Evolutionary conservation across 345 rosid species (phyloP).

Genomic region (Eucalyptus regnans): DNA sequence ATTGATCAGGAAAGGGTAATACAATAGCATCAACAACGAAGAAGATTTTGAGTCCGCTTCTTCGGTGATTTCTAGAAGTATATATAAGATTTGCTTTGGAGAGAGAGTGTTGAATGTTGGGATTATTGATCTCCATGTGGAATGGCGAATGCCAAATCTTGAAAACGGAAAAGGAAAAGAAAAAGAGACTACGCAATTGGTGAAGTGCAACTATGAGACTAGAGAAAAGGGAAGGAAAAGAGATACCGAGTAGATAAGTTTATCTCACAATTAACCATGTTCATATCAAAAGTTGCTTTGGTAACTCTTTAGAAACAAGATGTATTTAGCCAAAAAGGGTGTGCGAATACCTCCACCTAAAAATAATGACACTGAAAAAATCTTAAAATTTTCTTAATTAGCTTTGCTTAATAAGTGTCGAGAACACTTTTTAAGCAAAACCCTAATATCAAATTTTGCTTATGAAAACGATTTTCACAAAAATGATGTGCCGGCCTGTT

Average conservation of each 20-base stretch:
- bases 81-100: background rate
- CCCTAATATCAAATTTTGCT: background rate
- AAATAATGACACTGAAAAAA: background rate
- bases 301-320: background rate
- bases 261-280: background rate
- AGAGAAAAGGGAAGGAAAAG: background rate
- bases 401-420: background rate
- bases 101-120: background rate
- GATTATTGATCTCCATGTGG: background rate
- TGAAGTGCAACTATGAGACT: background rate
- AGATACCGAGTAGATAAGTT: background rate
- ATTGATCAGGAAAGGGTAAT: background rate
- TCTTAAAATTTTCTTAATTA: background rate
- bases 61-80: background rate
- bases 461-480: rapidly evolving
- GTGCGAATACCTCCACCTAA: background rate
- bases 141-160: background rate
- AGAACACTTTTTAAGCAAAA: background rate
- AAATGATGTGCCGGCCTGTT: background rate
- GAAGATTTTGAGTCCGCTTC: background rate
- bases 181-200: background rate
- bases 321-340: background rate
- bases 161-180: background rate
- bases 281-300: background rate
- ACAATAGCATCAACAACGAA: background rate